phyloP scores from a whole-genome alignment of 1,284 basidiomycete species.

The Phenoliferia sp. region DNA sequence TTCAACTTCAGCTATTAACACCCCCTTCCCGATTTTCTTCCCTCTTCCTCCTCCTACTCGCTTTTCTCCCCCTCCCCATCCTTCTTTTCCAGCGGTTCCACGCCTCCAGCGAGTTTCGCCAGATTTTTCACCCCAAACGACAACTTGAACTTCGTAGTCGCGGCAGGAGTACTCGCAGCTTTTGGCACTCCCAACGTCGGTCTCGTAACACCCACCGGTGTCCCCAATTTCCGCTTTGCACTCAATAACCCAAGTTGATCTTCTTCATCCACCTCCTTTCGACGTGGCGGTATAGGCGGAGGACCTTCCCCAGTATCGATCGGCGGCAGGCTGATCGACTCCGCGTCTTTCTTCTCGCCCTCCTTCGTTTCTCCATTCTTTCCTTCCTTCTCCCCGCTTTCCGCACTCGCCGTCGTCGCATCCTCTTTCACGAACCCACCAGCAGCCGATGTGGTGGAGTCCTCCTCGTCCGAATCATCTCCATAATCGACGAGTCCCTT shows the following conservation, averaged over 20 bases:
- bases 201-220: not conserved
- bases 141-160: conserved; percentile 2
- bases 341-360: not conserved
- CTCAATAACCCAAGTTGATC: conserved; percentile 54
- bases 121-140: conserved; percentile 14
- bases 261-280: conserved; percentile 60
- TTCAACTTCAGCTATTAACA: not conserved
- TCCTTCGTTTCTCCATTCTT: not conserved
- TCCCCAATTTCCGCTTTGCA: conserved; percentile 51
- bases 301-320: not conserved
- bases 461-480: conserved; percentile 17
- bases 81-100: not conserved
- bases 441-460: conserved; percentile 1
- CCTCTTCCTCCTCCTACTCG: not conserved
- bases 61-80: not conserved
- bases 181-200: not conserved
- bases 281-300: not conserved
- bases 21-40: not conserved
- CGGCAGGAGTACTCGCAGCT: not conserved
- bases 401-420: not conserved
- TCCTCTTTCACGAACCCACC: not conserved
- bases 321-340: not conserved
- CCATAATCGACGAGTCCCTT: conserved; percentile 15
- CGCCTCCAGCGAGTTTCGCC: not conserved
- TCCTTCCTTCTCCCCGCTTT: not conserved